Evolutionary conservation across 345 rosid species (phyloP).

Genomic region (Citrus sinensis): DNA sequence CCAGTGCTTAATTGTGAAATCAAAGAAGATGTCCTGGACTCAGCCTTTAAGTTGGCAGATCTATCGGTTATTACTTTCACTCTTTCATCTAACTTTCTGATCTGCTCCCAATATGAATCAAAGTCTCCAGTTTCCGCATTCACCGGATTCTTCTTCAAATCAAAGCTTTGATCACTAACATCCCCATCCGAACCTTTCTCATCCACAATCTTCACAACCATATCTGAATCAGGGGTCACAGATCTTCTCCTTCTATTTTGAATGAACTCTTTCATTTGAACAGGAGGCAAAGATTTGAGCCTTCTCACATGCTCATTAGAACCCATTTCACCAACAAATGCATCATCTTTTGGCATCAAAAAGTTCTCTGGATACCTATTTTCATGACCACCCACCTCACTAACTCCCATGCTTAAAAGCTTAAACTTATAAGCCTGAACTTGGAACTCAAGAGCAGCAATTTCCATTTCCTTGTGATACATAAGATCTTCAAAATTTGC

Average conservation of each 20-base stretch:
- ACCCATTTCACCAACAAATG: slow-evolving; percentile 22
- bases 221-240: slow-evolving; percentile 7
- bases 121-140: slow-evolving; percentile 31
- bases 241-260: slow-evolving; percentile 21
- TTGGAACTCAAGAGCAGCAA: slow-evolving; percentile 79
- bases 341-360: slow-evolving; percentile 31
- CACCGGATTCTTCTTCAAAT: slow-evolving; percentile 28
- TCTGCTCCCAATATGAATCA: slow-evolving; percentile 52
- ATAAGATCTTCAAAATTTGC: slow-evolving; percentile 69
- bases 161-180: slow-evolving; percentile 19
- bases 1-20: slow-evolving; percentile 33
- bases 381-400: slow-evolving; percentile 47
- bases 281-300: slow-evolving; percentile 37
- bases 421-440: slow-evolving; percentile 71
- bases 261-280: slow-evolving; percentile 21
- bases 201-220: slow-evolving; percentile 2
- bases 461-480: slow-evolving; percentile 80
- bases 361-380: slow-evolving; percentile 43
- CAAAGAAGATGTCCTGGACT: slow-evolving; percentile 33
- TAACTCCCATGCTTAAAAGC: slow-evolving; percentile 64
- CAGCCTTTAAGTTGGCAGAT: slow-evolving; percentile 29
- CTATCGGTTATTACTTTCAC: slow-evolving; percentile 32
- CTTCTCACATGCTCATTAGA: slow-evolving; percentile 20
- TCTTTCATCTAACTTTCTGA: slow-evolving; percentile 24
- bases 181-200: slow-evolving; percentile 27